Evolutionary conservation across 202 grass and related monocot genomes (phyloP), one percentile per base, ranked within the genome.

Genomic region (Elaeis oleifera): DNA sequence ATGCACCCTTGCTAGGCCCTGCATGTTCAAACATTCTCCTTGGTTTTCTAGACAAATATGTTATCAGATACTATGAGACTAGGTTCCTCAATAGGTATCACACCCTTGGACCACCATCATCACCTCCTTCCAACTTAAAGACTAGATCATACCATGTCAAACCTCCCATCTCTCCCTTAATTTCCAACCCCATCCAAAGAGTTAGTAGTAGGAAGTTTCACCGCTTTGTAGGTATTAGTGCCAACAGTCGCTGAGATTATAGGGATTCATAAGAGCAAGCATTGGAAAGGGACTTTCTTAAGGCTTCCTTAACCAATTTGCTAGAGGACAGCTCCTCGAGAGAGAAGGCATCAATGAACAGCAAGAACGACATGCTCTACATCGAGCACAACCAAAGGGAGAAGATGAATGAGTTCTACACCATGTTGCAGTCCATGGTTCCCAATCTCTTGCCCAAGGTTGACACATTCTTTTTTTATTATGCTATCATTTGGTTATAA

Each of bases 381-480:
- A 67, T 67, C n/a, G 79, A 82, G 73, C 53, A 67, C 4, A 50
- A 55, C 27, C 59, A 73, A 59, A 67, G 79, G 50, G 60, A 76
- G 67, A 82, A 82, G 28, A 74, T 74, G 51, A 22, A 54, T 4
- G 68, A 76, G 27, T 72, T 71, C 61, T 82, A 72, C 55, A 59
- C 73, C 21, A 26, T 49, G 24, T 69, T 82, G 25, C 72, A 82
- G 16, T 56, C 79, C 4, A 51, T 82, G 49, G 79, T 82, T 67
- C 79, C 79, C 11, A 76, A 56, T 72, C 68, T 82, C 8, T 76
- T 82, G 61, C 79, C 79, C 4, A 82, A 77, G 79, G 79, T 77
- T 54, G 3, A 32, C 29, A 32, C 29, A 25, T 2, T 18, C 2
- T 16, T 58, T 3, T 58, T 58, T 15, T 6, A 0, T 32, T 32